Base-by-base conservation (phyloP, 768 basidiomycete genomes). In the Phanerodontia chrysosporium region DNA sequence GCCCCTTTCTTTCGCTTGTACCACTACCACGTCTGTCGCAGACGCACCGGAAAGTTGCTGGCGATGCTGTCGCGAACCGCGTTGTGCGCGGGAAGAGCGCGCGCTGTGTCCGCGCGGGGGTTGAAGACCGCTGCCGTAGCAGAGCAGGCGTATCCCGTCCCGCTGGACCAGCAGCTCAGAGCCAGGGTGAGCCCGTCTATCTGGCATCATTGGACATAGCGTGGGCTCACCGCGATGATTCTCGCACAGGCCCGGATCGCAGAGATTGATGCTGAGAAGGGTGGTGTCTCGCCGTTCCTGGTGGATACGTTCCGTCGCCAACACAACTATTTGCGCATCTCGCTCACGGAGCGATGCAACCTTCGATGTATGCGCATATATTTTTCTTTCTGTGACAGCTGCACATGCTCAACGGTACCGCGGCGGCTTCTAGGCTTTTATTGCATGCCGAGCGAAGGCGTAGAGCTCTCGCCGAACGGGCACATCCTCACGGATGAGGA, bases 281-380 rank as follows among this genome's bases (percentile, higher is more conserved):
- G 80, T 42, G 12, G n/a, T n/a, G 72, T 84, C 54, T 81, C 83
- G 9, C 78, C 79, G 3, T 76, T 77, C 51, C 73, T 92, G 6
- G 69, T 85, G n/a, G 91, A 92, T 66, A 76, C 82, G 2, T 90
- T 85, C 68, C 69, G 75, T 29, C 79, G 91, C 22, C 77, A 75
- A 57, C 93, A 95, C 70, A 85, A 91, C 69, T 95, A 95, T 70
- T 80, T 95, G n/a, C 84, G 92, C 30, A 92, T 95, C 54, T 90
- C 89, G 1, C 74, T 95, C 35, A 94, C 92, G 0, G 93, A 95
- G 70, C 78, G 83, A 60, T 95, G 93, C 73, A 95, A 95, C 74
- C 75, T 95, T 57, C 82, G 93, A 73, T 95, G 93, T 89, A 61
- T 39, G 76, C 69, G 25, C 30, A 10, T 29, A 16, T 45, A 44